A percentile compares a stretch with the other conserved stretches of the same genome.
These are phyloP conservation scores for Eustoma russellianum DNA, from an alignment of 257 asterid species.

Conservation along the genomic window DNA sequence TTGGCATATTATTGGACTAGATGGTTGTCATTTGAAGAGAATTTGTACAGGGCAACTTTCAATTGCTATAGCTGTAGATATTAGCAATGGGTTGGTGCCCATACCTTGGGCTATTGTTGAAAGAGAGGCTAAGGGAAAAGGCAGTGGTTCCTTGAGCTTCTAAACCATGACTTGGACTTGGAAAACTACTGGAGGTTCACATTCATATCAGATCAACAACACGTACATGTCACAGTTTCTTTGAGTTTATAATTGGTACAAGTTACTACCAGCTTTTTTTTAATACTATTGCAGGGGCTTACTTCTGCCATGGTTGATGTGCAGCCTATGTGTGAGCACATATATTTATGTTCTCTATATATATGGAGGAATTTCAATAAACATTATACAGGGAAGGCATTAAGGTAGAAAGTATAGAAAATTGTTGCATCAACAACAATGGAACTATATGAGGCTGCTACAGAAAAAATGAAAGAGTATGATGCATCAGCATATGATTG, in stretches of 20 bases:
- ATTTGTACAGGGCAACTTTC: not conserved
- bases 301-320: not conserved
- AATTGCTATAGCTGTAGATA: not conserved
- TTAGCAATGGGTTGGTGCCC: not conserved
- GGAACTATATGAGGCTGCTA: not conserved
- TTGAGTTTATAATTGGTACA: too few species aligned
- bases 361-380: not conserved
- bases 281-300: too few species aligned
- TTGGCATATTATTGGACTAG: not conserved
- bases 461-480: not conserved
- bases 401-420: not conserved
- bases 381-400: not conserved
- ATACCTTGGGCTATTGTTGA: not conserved
- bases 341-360: not conserved
- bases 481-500: not conserved
- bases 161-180: not conserved
- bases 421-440: not conserved
- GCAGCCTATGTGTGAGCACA: not conserved
- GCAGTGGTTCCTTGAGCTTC: not conserved
- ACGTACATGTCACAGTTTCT: too few species aligned
- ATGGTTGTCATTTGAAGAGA: conserved; percentile 1
- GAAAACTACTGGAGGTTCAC: not conserved
- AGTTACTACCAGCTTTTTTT: too few species aligned
- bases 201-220: not conserved
- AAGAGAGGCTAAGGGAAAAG: not conserved